Evolutionary conservation across 768 basidiomycete genomes (phyloP).

Genomic region (Tulasnella sp.): DNA sequence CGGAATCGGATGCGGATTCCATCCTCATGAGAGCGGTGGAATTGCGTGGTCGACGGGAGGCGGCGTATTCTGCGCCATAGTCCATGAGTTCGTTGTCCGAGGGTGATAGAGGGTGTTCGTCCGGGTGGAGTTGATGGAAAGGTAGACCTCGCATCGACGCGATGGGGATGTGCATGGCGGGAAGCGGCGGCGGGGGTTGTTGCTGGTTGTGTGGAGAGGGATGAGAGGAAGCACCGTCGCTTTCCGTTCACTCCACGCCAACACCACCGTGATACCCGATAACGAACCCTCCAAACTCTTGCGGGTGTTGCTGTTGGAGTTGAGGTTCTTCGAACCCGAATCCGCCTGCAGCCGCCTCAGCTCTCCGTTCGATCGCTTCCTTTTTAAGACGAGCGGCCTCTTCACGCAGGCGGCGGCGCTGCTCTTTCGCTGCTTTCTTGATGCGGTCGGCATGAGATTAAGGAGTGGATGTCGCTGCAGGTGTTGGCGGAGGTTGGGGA

Average conservation of each 20-base stretch:
- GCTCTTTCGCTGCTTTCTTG: conserved; percentile 6
- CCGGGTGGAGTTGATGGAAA: background rate
- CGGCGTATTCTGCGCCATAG: conserved; percentile 12
- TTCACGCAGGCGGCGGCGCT: background rate
- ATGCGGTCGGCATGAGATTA: background rate
- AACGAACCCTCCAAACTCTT: conserved; percentile 14
- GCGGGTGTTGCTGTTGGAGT: background rate
- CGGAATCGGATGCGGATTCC: background rate
- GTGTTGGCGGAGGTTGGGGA: background rate
- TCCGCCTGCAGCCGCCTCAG: conserved; percentile 12
- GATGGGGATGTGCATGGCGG: background rate
- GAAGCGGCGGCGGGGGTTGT: background rate
- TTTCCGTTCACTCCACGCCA: conserved; percentile 6
- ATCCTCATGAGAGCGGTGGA: background rate
- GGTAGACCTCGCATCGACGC: too few species aligned
- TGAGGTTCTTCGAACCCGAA: background rate
- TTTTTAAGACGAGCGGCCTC: background rate
- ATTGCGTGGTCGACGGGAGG: background rate
- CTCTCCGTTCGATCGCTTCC: conserved; percentile 8
- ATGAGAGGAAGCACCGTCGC: background rate
- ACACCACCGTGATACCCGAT: background rate
- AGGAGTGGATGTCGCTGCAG: background rate
- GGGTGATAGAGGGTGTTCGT: background rate
- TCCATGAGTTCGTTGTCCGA: background rate
- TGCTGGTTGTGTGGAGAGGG: background rate